Evolutionary conservation across 768 basidiomycete genomes (phyloP), one percentile per base, ranked within the genome.

Genomic region (Boletus insuetus): DNA sequence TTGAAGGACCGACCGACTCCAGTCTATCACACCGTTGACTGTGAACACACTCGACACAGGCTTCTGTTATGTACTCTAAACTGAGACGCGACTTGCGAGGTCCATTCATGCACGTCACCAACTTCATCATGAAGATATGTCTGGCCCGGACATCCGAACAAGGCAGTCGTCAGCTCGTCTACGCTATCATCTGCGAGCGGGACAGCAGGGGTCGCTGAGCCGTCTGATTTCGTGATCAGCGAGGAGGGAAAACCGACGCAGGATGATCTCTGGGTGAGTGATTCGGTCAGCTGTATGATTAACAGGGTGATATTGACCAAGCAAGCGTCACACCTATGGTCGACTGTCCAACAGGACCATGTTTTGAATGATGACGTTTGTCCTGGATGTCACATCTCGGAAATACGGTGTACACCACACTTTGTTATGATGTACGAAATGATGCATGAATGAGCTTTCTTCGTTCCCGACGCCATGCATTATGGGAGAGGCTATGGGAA

Each of bases 121-220:
- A 37, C 3, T 2, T 35, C 20, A 3, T 66, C n/a, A 42, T 55
- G 52, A 56, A 66, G 29, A 38, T n/a, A 0, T 24, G 50, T 12
- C 49, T 63, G 6, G 58, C 65, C 7, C 16, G 60, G 59, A 66
- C 69, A 0, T 16, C 66, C 0, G 69, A 74, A 52, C 63, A 73
- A 41, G 75, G 74, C 1, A 70, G 71, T 32, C 73, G 74, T 14
- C 65, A 71, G 45, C 60, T 77, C 24, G 42, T 76, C 4, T 73
- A 65, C 32, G 65, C 55, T 7, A 70, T 73, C 3, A 41, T 72
- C 3, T 70, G 64, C 6, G 64, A 49, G 40, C 62, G 58, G n/a
- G 52, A 66, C 4, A 37, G 62, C 3, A 12, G 40, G 20, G 7
- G 58, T 67, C 4, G 43, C 41, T 1, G 69, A 74, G 49, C 62